Evolutionary conservation across 331 rosid genomes (phyloP).

Genomic region (Stylosanthes scabra): DNA sequence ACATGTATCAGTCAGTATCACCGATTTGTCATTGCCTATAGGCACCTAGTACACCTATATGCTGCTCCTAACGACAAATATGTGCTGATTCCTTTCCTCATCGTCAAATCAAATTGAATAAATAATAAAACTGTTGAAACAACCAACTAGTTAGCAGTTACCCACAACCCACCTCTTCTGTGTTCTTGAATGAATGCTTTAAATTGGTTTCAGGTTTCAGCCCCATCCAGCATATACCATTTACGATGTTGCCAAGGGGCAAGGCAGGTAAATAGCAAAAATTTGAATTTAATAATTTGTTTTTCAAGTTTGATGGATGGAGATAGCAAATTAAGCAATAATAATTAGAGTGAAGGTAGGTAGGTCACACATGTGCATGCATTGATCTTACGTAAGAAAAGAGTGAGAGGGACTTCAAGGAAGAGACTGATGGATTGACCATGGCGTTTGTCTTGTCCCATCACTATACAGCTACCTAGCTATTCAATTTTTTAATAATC

Average conservation of each 20-base stretch:
- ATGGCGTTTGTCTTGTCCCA: slow-evolving; percentile 53
- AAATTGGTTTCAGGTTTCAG: slow-evolving; percentile 13
- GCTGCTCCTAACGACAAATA: slow-evolving; percentile 14
- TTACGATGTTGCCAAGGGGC: slow-evolving; percentile 13
- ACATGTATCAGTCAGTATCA: background rate
- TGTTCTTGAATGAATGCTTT: background rate
- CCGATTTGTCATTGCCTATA: background rate
- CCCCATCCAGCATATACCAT: slow-evolving; percentile 16
- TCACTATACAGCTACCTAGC: slow-evolving; percentile 41
- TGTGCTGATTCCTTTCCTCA: slow-evolving; percentile 21
- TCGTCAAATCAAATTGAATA: slow-evolving; percentile 2
- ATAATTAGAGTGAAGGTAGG: background rate
- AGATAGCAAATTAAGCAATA: slow-evolving; percentile 15
- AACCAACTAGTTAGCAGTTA: too few relatives aligned
- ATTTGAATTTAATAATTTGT: slow-evolving; percentile 37
- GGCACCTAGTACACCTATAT: too few relatives aligned
- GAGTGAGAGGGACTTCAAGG: background rate
- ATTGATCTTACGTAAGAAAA: slow-evolving; percentile 45
- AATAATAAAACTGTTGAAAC: slow-evolving; percentile 27
- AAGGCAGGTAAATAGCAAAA: slow-evolving; percentile 10
- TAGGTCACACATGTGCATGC: slow-evolving; percentile 5
- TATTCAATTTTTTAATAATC: slow-evolving; percentile 48
- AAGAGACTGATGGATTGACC: slow-evolving; percentile 38
- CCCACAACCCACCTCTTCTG: background rate
- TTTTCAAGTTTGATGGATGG: slow-evolving; percentile 20